Evolutionary conservation across 768 basidiomycete species (phyloP), one percentile per base, ranked within the genome.

Genomic region (Amanita pallidorosea): DNA sequence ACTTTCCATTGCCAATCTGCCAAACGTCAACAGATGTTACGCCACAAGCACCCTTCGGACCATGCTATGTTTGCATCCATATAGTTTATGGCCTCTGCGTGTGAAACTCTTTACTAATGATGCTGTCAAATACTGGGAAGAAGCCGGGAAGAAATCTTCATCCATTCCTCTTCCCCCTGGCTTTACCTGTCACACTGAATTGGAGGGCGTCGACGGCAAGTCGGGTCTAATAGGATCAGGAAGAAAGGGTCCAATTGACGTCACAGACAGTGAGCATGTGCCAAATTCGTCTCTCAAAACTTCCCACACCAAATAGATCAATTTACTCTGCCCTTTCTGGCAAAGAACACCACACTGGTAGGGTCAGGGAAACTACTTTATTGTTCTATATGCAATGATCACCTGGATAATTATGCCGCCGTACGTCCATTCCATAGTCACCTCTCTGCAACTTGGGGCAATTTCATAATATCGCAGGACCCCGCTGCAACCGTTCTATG

Each of bases 41-140:
- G 35, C 27, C 43, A 13, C 12, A 22, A 85, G 84, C 41, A 74
- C 82, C 31, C 79, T 80, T 12, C 71, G 75, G 36, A 70, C 69
- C 17, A 85, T 90, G 79, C 64, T 90, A 11, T 68, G 74, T 1
- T 69, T 64, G 4, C 75, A 80, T 55, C 87, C 89, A 0, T 92
- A 84, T 63, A 75, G 70, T 54, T 74, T 73, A 17, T 83, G 84
- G 79, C 85, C 88, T 0, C 67, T 92, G 31, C 82, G 81, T 53
- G 76, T 88, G 56, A 85, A 84, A 57, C 62, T 90, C 5, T 92
- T 90, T 64, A 81, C 81, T 2, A 65, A 72, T 37, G 77, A 82
- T 49, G 83, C 81, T 11, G 69, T 72, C 17, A 71, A 71, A 50
- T 61, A 63, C 4, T 88, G 86, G 83, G 57, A 70, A 12, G 61